These are phyloP conservation scores for Mycena chlorophos DNA, from an alignment of 768 basidiomycete species.

Conservation along the genomic window DNA sequence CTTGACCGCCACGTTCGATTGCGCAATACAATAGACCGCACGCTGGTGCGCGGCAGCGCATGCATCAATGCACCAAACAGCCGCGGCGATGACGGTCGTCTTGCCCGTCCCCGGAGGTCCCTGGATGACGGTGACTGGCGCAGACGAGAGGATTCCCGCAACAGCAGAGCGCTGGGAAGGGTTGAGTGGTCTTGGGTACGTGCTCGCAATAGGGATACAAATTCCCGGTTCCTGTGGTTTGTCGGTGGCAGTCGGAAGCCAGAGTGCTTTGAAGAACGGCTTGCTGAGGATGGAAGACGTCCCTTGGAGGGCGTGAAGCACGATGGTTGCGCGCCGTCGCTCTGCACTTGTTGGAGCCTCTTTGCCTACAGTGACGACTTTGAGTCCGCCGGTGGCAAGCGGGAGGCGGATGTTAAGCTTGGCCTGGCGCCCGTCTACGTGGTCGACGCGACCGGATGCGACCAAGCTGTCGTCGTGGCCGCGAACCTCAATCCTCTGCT, in stretches of 20 bases:
- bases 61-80: constrained; percentile 5
- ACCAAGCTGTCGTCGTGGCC: background rate
- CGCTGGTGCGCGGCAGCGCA: constrained; percentile 4
- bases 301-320: background rate
- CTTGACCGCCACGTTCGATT: constrained; percentile 54
- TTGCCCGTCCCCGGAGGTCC: constrained; percentile 48
- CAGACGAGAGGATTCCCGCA: background rate
- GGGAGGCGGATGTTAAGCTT: background rate
- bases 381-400: no score
- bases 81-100: constrained; percentile 41
- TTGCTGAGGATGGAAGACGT: background rate
- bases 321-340: background rate
- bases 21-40: constrained; percentile 43
- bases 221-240: background rate
- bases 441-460: background rate
- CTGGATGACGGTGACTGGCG: background rate
- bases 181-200: background rate
- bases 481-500: background rate
- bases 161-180: background rate
- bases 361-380: no score
- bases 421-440: background rate
- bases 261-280: background rate
- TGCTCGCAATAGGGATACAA: background rate
- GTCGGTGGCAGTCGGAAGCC: background rate
- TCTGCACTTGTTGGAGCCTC: background rate